These are phyloP conservation scores for Ambrosia trifida DNA, from an alignment of 129 eudicot species.

Conservation along the genomic window DNA sequence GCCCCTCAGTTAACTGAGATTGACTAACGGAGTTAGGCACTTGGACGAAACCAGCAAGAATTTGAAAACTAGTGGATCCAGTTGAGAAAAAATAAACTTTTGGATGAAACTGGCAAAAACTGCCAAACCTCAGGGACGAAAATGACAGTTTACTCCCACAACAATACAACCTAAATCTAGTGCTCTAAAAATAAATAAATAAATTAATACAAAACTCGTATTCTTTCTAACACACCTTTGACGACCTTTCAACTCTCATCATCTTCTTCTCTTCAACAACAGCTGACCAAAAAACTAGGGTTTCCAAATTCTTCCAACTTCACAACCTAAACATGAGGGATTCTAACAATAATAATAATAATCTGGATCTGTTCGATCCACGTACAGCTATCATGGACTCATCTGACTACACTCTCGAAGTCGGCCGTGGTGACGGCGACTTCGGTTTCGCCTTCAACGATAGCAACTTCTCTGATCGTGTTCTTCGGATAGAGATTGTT, in stretches of 20 bases:
- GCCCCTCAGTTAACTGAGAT: too few relatives aligned
- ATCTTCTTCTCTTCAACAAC: conserved; percentile 20
- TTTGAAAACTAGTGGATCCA: too few relatives aligned
- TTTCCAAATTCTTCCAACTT: conserved; percentile 24
- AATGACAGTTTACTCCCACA: too few relatives aligned
- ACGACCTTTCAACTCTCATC: conserved; percentile 29
- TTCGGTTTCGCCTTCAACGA: conserved; percentile 92
- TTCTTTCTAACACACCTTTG: conserved; percentile 16
- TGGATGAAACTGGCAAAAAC: too few relatives aligned
- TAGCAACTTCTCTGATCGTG: conserved; percentile 85
- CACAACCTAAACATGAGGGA: conserved; percentile 47
- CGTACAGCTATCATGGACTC: conserved; percentile 72
- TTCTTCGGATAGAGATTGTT: conserved; percentile 71
- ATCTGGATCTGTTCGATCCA: conserved; percentile 90
- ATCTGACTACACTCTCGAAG: conserved; percentile 51
- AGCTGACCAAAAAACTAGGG: conserved; percentile 36
- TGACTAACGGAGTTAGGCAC: too few relatives aligned
- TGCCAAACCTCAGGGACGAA: too few relatives aligned
- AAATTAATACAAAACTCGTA: background rate
- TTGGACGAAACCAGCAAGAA: too few relatives aligned
- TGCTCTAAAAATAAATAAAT: background rate
- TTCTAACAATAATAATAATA: conserved; percentile 13
- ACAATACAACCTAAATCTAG: background rate
- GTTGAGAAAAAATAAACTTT: too few relatives aligned
- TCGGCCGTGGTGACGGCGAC: conserved; percentile 65